Percentiles rank a stretch among this genome's conserved stretches.
Evolutionary conservation across 768 basidiomycete species (phyloP).

Genomic region (Porphyrellus cyaneotinctus): DNA sequence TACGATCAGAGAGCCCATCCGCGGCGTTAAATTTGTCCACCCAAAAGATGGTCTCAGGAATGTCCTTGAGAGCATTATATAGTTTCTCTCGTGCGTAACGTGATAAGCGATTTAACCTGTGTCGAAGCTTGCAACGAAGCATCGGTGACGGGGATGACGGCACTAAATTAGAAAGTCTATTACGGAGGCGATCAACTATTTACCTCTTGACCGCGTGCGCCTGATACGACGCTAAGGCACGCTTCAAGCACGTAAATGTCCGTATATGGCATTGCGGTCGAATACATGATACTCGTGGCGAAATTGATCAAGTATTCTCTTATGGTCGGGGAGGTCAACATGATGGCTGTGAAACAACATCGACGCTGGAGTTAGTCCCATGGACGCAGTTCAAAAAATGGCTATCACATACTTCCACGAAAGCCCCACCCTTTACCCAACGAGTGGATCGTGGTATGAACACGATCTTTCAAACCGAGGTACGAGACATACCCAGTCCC

Average conservation of each 20-base stretch:
- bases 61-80: neutral
- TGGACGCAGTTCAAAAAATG: too few species aligned
- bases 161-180: neutral
- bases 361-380: neutral
- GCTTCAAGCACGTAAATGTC: conserved; percentile 33
- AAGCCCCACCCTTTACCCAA: conserved; percentile 44
- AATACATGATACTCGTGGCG: conserved; percentile 16
- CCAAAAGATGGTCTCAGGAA: conserved; percentile 8
- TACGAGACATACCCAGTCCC: conserved; percentile 42
- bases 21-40: neutral
- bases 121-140: conserved; percentile 12
- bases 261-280: conserved; percentile 21
- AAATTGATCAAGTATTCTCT: conserved; percentile 22
- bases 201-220: conserved; percentile 20
- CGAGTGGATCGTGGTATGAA: conserved; percentile 44
- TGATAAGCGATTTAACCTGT: conserved; percentile 3
- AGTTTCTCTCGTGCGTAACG: conserved; percentile 15
- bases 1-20: neutral
- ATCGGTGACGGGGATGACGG: neutral
- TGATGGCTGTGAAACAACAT: conserved; percentile 9
- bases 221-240: conserved; percentile 33
- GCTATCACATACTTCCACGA: conserved; percentile 10
- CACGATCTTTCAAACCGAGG: conserved; percentile 41
- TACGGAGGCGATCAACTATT: neutral
- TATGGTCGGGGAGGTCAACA: conserved; percentile 16